Base-by-base conservation (phyloP, 768 basidiomycete genomes). In the Cubamyces lactineus region DNA sequence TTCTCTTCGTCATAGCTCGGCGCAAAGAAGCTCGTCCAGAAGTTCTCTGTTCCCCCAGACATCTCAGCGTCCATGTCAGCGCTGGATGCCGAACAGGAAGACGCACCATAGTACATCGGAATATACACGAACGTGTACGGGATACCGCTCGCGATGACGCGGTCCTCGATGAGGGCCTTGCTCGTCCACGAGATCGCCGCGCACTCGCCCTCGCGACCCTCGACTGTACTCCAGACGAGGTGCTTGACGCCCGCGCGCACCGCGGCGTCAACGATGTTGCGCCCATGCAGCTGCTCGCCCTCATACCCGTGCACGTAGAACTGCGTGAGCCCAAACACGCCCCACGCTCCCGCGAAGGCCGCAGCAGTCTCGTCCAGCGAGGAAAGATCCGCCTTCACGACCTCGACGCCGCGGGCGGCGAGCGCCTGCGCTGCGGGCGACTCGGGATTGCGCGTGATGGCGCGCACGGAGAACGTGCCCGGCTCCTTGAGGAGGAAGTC, bases 21-120 rank as follows among this genome's bases (percentile, higher is more conserved):
- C 57, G 57, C 57, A 50, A 59, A 59, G 42, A 59, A 59, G 49
- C 47, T 48, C 26, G 57, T 59, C 57, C 57, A 59, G 57, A 59
- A 59, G 41, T 59, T 59, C 57, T 59, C 57, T 59, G 48, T 45
- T 21, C 6, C 45, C 15, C 19, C 17, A 46, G 19, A 8, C n/a
- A 28, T 45, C 26, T 21, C 26, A 6, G 42, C 34, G 42, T 5
- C 19, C 42, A 43, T 9, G 17, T 16, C 42, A 43, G 6, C 16
- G 12, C 42, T 19, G 26, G 24, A 15, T 19, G 48, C 53, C 5
- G 24, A 16, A 21, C 26, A 28, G 48, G 16, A 5, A 9, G 12
- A 21, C 57, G 24, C 48, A 59, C 57, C 57, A 15, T 59, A 59
- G 41, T 59, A 59, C 57, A 59, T 59, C 0, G 57, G 57, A 19